Evolutionary conservation across 768 basidiomycete species (phyloP).

Genomic region (Leccinum barrowsii): DNA sequence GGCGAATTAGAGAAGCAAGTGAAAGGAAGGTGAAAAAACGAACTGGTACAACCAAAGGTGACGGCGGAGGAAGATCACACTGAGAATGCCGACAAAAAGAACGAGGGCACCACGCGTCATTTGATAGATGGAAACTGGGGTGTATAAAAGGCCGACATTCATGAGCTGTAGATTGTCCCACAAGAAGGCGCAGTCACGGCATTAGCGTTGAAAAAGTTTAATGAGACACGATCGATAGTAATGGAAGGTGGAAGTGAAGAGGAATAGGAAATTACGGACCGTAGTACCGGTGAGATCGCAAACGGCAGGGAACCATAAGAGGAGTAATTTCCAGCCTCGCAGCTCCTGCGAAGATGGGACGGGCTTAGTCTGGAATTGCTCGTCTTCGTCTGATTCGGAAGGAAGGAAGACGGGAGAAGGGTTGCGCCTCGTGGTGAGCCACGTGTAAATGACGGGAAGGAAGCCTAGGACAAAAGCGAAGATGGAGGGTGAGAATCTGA

Average conservation of each 20-base stretch:
- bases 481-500: constrained; percentile 13
- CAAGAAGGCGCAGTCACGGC: constrained; percentile 9
- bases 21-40: constrained; percentile 12
- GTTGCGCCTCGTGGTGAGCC: constrained; percentile 48
- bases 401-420: constrained; percentile 52
- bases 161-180: constrained; percentile 52
- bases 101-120: constrained; percentile 94
- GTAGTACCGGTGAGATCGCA: constrained; percentile 93
- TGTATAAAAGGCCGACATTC: constrained; percentile 94
- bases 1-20: constrained; percentile 1
- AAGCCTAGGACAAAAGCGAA: constrained; percentile 55
- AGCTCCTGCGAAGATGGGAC: constrained; percentile 40
- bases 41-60: constrained; percentile 87
- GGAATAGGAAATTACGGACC: constrained; percentile 42
- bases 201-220: constrained; percentile 16
- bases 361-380: constrained; percentile 33
- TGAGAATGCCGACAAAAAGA: constrained; percentile 88
- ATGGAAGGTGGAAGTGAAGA: constrained; percentile 9
- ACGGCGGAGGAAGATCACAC: constrained; percentile 86
- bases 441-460: constrained; percentile 75
- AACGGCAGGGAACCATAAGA: constrained; percentile 84
- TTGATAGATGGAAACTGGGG: constrained; percentile 96
- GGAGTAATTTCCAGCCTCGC: constrained; percentile 64
- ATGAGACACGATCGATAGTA: constrained; percentile 3
- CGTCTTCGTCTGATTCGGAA: constrained; percentile 46